A percentile compares a stretch with the other conserved stretches of the same genome.
Evolutionary conservation across 306 rosid species (phyloP).

Genomic region (Senna siamea): DNA sequence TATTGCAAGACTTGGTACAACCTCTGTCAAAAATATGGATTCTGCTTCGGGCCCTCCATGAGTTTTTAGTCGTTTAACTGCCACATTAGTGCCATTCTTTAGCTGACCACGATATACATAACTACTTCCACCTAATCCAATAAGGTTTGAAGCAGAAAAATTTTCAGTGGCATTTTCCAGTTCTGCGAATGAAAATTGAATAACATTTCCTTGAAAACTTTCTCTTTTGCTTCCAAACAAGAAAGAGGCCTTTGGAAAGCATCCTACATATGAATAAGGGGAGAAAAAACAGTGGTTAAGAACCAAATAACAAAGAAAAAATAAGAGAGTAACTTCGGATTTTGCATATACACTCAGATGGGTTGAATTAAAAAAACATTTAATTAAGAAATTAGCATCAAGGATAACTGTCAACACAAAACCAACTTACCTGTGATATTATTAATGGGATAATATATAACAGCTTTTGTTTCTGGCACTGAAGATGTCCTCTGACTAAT

Average conservation of each 20-base stretch:
- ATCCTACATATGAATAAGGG: constrained; percentile 49
- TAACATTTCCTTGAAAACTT: constrained; percentile 66
- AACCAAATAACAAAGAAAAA: constrained; percentile 18
- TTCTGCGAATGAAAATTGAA: constrained; percentile 75
- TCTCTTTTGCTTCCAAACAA: constrained; percentile 58
- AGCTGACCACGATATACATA: constrained; percentile 83
- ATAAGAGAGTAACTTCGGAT: background rate
- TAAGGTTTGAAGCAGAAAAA: constrained; percentile 77
- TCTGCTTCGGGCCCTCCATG: constrained; percentile 75
- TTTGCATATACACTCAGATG: background rate
- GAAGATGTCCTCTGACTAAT: constrained; percentile 62
- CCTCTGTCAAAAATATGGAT: constrained; percentile 77
- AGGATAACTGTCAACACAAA: constrained; percentile 13
- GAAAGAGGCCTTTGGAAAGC: constrained; percentile 69
- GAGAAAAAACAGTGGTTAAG: constrained; percentile 27
- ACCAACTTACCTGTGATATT: constrained; percentile 54
- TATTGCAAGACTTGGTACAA: constrained; percentile 40
- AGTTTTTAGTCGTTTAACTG: constrained; percentile 77
- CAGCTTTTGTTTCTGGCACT: constrained; percentile 51
- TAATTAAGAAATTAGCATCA: constrained; percentile 18
- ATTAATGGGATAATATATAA: constrained; percentile 50
- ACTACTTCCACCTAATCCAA: constrained; percentile 93
- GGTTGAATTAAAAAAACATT: constrained; percentile 8
- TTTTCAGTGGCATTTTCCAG: constrained; percentile 82
- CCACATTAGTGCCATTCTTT: constrained; percentile 70